Base-by-base conservation (phyloP, 2,329 filamentous ascomycete species). In the Eutypa lata region DNA sequence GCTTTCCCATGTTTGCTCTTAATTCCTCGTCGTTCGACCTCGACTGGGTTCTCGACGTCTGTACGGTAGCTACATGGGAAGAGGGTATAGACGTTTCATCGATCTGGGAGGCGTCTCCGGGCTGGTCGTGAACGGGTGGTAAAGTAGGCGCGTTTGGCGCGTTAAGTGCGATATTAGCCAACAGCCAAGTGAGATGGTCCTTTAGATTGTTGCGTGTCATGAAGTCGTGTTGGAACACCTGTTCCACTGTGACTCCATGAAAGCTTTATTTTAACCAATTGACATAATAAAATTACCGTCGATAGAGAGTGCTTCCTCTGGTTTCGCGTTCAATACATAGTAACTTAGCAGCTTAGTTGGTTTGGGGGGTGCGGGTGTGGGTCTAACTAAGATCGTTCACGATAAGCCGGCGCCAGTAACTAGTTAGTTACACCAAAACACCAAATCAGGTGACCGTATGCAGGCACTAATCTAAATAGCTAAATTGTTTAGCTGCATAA, bases 151-250 rank as follows among this genome's bases (percentile, higher is more conserved):
- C 71, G 55, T 64, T 67, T 53, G 70, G 71, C 53, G 48, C 73
- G 73, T 64, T 69, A 71, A 59, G 68, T 68, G 61, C 64, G 61
- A 72, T 68, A 67, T 80, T 78, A 61, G 73, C 73, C 62, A 82
- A 65, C 63, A 84, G 73, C 81, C 81, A 84, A 61, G 77, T 72
- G 61, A 84, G 71, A 66, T 84, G 79, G 64, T 80, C 76, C 61
- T 70, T 67, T 55, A 84, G 75, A 65, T 84, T 84, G 71, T 84
- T 83, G 66, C 78, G 79, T 73, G 81, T 84, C 81, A 84, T 84
- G 73, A 78, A 79, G 73, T 65, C 74, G 69, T 69, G 52, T 65
- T 65, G 66, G 65, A 70, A 66, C 68, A 56, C 59, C 46, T 48
- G 68, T 71, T 67, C 70, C 67, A 57, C 57, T 56, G 54, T 57